Evolutionary conservation across 768 basidiomycete species (phyloP).

Genomic region (Podaxis carcinomalis): DNA sequence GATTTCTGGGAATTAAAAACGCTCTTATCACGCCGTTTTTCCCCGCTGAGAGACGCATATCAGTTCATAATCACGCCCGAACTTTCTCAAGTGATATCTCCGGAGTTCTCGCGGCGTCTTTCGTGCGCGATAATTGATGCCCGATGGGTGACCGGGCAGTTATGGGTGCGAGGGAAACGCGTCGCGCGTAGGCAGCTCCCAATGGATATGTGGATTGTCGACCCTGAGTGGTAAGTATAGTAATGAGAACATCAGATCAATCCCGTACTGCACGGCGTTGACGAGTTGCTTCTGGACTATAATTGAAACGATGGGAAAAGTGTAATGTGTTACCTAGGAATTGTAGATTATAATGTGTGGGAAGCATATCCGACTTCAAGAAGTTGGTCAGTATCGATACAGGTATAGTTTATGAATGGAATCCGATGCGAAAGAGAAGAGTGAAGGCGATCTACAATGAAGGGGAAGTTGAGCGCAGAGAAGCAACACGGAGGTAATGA

Average conservation of each 20-base stretch:
- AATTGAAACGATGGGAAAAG: not conserved
- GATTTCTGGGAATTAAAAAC: no score
- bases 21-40: no score
- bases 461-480: not conserved
- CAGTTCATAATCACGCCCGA: not conserved
- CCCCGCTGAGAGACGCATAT: no score
- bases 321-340: not conserved
- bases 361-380: not conserved
- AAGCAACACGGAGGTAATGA: not conserved
- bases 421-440: not conserved
- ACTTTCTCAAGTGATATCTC: not conserved
- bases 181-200: not conserved
- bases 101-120: not conserved
- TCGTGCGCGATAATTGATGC: not conserved
- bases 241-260: not conserved
- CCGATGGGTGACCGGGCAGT: not conserved
- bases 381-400: not conserved
- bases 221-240: not conserved
- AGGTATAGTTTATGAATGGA: not conserved
- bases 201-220: not conserved
- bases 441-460: not conserved
- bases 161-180: not conserved
- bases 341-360: not conserved
- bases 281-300: not conserved
- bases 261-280: not conserved